A percentile compares a stretch with the other conserved stretches of the same genome.
Evolutionary conservation across 164 flowering plant species (phyloP).

Genomic region (Euptelea pleiosperma): DNA sequence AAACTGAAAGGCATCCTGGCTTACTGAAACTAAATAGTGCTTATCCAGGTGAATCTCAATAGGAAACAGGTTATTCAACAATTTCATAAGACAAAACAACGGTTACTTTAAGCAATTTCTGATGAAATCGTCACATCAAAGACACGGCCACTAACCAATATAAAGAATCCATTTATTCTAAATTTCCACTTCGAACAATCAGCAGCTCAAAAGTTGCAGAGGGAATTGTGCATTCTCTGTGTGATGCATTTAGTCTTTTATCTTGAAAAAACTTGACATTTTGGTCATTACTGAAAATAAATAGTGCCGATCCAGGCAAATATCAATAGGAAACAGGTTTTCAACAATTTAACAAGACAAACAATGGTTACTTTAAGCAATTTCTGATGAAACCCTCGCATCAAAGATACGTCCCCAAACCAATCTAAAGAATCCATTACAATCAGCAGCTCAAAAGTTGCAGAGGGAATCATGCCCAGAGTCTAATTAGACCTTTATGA

Average conservation of each 20-base stretch:
- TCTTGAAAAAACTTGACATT: background rate
- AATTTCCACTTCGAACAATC: no score
- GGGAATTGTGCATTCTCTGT: no score
- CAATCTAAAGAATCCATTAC: background rate
- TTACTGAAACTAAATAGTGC: background rate
- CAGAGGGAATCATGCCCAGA: background rate
- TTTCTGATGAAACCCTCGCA: no score
- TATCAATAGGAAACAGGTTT: background rate
- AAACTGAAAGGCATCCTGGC: background rate
- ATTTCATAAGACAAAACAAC: background rate
- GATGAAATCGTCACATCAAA: no score
- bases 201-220: background rate
- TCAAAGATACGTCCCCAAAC: background rate
- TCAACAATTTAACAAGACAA: background rate
- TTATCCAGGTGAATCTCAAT: background rate
- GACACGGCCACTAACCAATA: background rate
- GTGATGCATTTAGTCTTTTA: background rate
- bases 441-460: background rate
- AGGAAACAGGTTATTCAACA: background rate
- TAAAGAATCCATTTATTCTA: background rate
- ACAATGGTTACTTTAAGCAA: no score
- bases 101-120: no score
- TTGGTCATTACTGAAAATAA: background rate
- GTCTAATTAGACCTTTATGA: conserved; percentile 3
- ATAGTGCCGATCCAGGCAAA: background rate